These are phyloP conservation scores for Taphrina confusa DNA, from an alignment of 1,139 yeast genomes.

Conservation along the genomic window DNA sequence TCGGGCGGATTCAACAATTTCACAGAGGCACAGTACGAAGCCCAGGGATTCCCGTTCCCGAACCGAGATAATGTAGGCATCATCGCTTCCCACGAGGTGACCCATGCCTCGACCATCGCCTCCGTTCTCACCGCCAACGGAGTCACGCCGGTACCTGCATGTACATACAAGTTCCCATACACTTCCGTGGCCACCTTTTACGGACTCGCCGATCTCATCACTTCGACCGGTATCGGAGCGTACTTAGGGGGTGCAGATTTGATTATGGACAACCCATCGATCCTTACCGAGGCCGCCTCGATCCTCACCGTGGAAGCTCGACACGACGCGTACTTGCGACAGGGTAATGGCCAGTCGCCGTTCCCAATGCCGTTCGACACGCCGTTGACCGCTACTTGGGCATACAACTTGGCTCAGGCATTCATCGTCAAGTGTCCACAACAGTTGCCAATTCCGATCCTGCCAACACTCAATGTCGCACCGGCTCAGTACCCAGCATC, in stretches of 20 bases:
- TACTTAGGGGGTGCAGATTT: conserved; percentile 35
- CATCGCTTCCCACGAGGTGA: conserved; percentile 31
- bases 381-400: conserved; percentile 20
- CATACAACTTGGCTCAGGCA: conserved; percentile 30
- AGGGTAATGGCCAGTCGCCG: conserved; percentile 27
- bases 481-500: conserved; percentile 22
- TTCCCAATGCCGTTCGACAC: conserved; percentile 33
- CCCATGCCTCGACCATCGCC: conserved; percentile 18
- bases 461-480: conserved; percentile 36
- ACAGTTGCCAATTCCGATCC: conserved; percentile 37
- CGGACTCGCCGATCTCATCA: conserved; percentile 35
- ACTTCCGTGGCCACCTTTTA: conserved; percentile 36
- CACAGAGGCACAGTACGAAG: conserved; percentile 35
- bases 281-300: conserved; percentile 36
- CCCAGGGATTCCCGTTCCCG: conserved; percentile 37
- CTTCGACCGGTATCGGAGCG: conserved; percentile 36
- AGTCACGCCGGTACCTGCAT: conserved; percentile 38
- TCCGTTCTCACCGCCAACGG: conserved; percentile 7
- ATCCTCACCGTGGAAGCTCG: conserved; percentile 38
- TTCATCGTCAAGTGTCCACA: conserved; percentile 37
- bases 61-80: conserved; percentile 37
- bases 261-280: conserved; percentile 14
- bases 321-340: conserved; percentile 37
- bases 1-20: conserved; percentile 33
- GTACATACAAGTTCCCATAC: conserved; percentile 36